Base-by-base conservation (phyloP, 768 basidiomycete species). In the Hemileccinum impolitum region DNA sequence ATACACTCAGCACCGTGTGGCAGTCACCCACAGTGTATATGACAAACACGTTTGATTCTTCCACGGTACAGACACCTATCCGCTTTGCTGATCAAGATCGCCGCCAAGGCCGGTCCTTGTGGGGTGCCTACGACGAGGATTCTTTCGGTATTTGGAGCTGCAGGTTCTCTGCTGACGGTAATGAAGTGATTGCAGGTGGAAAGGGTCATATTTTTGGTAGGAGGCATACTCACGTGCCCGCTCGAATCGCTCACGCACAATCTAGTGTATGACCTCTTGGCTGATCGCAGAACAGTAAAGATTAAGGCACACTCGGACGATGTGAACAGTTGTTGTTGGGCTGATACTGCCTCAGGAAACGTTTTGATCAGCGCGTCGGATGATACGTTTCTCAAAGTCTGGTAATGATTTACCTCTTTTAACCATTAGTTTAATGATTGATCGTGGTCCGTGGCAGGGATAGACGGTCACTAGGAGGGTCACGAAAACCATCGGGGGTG, bases 271-370 rank as follows among this genome's bases (percentile, higher is more conserved):
- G 96, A 99, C 70, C 78, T 99, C 39, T 68, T 91, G 51, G 82
- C 87, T 5, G 77, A 90, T 57, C 74, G 77, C 54, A 77, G 92
- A 52, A 86, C 87, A 1, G 84, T 97, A 23, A 88, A 85, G 59
- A 93, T 99, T 15, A 56, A 68, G n/a, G 96, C 92, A 0, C 96
- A 99, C 62, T 64, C 70, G 2, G 86, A 91, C 63, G 96, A 99
- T 64, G 88, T 97, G 36, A 99, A 99, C 60, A 90, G 91, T 61
- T 84, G 94, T 69, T 93, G 90, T 63, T 99, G 94, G 85, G 96
- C 96, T 0, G 94, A 97, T 62, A 85, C 85, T 11, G 79, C 81
- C 3, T 94, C 91, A 12, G 93, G 93, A 11, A 98, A 99, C 64
- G 82, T 99, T 17, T 80, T 99, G 23, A 84, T 98, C 43, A 95